phyloP scores from a whole-genome alignment of 1,139 yeast species.

The Entelexis paramagnoliae region DNA sequence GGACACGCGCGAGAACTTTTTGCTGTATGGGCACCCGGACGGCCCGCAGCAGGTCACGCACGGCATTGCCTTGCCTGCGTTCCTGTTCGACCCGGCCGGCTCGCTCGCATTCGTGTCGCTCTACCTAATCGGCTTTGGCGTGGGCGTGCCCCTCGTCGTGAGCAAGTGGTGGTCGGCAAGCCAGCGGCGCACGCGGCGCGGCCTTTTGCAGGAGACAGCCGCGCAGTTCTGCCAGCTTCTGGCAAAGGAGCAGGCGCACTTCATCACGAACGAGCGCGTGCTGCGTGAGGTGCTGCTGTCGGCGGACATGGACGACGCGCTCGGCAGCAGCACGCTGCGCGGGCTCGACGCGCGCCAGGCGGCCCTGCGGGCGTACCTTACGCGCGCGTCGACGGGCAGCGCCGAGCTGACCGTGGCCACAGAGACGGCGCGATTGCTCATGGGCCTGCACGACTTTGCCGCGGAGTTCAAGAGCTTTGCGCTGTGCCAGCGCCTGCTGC shows the following conservation, averaged over 20 bases:
- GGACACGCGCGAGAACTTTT: constrained; percentile 65
- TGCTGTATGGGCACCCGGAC: constrained; percentile 93
- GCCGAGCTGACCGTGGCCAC: constrained; percentile 51
- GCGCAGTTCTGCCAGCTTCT: constrained; percentile 42
- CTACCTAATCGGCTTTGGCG: constrained; percentile 66
- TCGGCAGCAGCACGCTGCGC: constrained; percentile 22
- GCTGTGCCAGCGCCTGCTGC: constrained; percentile 42
- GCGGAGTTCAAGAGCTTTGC: constrained; percentile 66
- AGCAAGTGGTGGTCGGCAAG: constrained; percentile 77
- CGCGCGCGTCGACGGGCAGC: constrained; percentile 40
- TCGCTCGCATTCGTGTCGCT: constrained; percentile 55
- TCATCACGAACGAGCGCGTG: constrained; percentile 48
- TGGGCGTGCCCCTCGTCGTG: constrained; percentile 67
- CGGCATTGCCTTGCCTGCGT: constrained; percentile 92
- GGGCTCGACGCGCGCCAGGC: constrained; percentile 39
- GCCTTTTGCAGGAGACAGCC: constrained; percentile 76
- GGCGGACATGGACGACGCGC: constrained; percentile 24
- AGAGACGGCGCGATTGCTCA: constrained; percentile 53
- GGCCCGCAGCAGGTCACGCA: constrained; percentile 93
- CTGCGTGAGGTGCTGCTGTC: constrained; percentile 43
- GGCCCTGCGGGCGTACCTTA: constrained; percentile 47
- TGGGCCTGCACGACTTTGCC: constrained; percentile 73
- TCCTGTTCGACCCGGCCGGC: constrained; percentile 74
- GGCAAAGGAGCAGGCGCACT: constrained; percentile 65
- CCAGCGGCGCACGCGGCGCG: constrained; percentile 70